phyloP scores from a whole-genome alignment of 371 early-diverging fungal genomes.

The Mucor sp. region DNA sequence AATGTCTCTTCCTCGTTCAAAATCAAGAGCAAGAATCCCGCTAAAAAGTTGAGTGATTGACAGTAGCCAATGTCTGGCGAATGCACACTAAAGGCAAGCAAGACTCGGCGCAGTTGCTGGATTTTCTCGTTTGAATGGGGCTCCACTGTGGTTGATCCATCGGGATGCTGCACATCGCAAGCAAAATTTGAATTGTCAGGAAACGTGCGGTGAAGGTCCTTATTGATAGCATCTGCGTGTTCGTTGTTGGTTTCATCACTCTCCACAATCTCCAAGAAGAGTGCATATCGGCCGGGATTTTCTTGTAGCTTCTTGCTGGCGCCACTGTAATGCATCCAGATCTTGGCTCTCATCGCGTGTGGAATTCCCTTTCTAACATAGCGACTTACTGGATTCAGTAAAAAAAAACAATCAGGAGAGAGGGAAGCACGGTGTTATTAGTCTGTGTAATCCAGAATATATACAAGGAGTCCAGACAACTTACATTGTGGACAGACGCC shows the following conservation, averaged over 20 bases:
- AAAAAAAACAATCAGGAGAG: not conserved
- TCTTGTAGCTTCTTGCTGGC: conserved; percentile 60
- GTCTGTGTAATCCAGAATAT: not conserved
- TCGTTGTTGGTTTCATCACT: conserved; percentile 50
- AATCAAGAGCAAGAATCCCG: conserved; percentile 75
- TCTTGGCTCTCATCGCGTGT: conserved; percentile 58
- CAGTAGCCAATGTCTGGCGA: conserved; percentile 82
- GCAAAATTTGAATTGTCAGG: conserved; percentile 78
- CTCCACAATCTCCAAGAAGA: conserved; percentile 54
- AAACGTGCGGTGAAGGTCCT: conserved; percentile 83
- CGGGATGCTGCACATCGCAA: conserved; percentile 19
- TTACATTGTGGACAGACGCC: conserved; percentile 52
- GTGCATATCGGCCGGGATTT: conserved; percentile 62
- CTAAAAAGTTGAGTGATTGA: conserved; percentile 84
- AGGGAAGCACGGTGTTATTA: not conserved
- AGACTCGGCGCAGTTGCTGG: conserved; percentile 66
- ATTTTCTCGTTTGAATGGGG: conserved; percentile 56
- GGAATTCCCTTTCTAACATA: conserved; percentile 84
- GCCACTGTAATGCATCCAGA: conserved; percentile 85
- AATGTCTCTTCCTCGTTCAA: conserved; percentile 78
- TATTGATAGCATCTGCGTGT: conserved; percentile 67
- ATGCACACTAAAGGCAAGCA: conserved; percentile 70
- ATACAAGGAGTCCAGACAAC: not conserved
- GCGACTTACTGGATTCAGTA: conserved; percentile 54
- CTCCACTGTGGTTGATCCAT: not conserved